phyloP scores from a whole-genome alignment of 169 alveolate genomes.

The Eimeria sp. region DNA sequence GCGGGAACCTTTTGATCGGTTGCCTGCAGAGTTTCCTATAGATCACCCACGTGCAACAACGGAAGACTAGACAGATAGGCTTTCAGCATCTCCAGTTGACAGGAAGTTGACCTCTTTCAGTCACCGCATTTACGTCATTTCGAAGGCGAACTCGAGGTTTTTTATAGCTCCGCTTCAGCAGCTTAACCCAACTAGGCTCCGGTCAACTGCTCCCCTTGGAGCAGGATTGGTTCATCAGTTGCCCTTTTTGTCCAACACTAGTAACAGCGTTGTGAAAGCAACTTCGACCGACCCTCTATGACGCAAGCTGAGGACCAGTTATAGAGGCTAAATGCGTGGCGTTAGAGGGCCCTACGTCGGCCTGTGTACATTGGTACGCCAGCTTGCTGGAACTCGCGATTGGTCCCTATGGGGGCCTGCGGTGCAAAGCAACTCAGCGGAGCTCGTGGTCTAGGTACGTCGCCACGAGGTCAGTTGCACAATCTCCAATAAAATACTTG shows the following conservation, averaged over 20 bases:
- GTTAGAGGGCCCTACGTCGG: neutral
- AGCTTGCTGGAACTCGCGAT: neutral
- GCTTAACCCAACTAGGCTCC: neutral
- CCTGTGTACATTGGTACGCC: conserved; percentile 16
- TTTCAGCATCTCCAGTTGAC: neutral
- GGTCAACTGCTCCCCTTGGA: conserved; percentile 4
- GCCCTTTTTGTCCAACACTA: neutral
- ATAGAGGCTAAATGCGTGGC: neutral
- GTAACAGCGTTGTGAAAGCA: neutral
- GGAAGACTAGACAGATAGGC: neutral
- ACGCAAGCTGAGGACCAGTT: neutral
- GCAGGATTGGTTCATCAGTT: neutral
- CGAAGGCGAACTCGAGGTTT: neutral
- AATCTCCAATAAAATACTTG: neutral
- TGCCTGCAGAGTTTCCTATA: conserved; percentile 18
- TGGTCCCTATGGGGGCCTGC: conserved; percentile 67
- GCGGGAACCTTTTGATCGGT: neutral
- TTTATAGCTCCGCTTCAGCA: neutral
- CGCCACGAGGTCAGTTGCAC: conserved; percentile 20
- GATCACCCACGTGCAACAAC: neutral
- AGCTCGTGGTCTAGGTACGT: conserved; percentile 8
- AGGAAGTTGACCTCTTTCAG: neutral
- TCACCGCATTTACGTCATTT: neutral
- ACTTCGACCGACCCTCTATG: neutral
- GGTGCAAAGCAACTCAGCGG: conserved; percentile 43